Evolutionary conservation across 495 filamentous ascomycete genomes (phyloP).

Genomic region (Immersiella caudata): DNA sequence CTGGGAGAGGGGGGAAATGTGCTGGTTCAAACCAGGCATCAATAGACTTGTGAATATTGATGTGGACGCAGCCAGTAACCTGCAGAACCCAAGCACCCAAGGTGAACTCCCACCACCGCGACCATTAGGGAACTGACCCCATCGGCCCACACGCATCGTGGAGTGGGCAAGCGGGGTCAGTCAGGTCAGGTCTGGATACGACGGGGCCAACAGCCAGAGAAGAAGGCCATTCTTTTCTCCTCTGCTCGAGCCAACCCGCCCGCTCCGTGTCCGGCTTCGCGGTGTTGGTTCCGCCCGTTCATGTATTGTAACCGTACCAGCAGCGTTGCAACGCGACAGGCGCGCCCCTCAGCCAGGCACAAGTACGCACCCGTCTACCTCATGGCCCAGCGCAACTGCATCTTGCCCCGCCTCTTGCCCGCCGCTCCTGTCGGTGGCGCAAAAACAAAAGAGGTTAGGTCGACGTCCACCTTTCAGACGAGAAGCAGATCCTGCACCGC

Average conservation of each 20-base stretch:
- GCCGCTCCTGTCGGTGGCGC: background rate
- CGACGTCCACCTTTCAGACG: background rate
- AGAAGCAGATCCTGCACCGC: background rate
- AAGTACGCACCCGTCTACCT: background rate
- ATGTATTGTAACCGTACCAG: slow-evolving; percentile 20
- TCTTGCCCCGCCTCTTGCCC: background rate
- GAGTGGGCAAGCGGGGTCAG: background rate
- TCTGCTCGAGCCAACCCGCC: background rate
- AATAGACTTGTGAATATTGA: background rate
- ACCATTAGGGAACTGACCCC: background rate
- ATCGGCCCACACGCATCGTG: background rate
- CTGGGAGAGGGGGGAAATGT: background rate
- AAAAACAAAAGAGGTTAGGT: background rate
- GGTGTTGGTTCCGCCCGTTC: slow-evolving; percentile 18
- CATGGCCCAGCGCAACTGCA: background rate
- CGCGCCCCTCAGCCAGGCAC: background rate
- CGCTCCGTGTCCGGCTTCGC: slow-evolving; percentile 14
- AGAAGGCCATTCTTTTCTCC: background rate
- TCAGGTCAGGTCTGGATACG: background rate
- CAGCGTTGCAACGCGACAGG: background rate
- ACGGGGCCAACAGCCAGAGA: background rate
- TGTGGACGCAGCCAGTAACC: background rate
- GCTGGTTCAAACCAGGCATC: background rate
- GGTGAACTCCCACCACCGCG: background rate
- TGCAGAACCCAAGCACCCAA: background rate